Percentiles rank a stretch among this genome's conserved stretches.
Evolutionary conservation across 2,329 filamentous ascomycete genomes (phyloP).

Genomic region (Aureobasidium sp.): DNA sequence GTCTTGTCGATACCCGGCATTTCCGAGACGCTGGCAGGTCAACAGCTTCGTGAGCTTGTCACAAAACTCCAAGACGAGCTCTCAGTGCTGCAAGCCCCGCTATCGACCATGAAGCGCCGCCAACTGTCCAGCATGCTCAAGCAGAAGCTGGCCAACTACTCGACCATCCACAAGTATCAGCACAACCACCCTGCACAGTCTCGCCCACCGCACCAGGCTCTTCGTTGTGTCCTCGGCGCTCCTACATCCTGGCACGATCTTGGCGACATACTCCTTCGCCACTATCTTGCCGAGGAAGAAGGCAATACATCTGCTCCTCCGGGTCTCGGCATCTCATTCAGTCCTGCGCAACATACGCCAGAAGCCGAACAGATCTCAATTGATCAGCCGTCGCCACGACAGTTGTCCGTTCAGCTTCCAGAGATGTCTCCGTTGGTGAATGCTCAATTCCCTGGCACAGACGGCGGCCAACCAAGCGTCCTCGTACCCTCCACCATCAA

Average conservation of each 20-base stretch:
- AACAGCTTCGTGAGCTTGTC: slow-evolving; percentile 45
- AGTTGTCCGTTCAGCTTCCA: neutral
- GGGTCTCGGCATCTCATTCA: slow-evolving; percentile 25
- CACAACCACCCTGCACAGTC: neutral
- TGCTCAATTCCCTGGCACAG: slow-evolving; percentile 29
- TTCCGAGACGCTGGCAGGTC: slow-evolving; percentile 48
- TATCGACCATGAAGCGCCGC: slow-evolving; percentile 44
- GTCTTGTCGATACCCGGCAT: slow-evolving; percentile 52
- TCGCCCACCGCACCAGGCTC: neutral
- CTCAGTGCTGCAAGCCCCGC: slow-evolving; percentile 46
- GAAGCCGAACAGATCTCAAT: neutral
- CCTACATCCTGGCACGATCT: slow-evolving; percentile 29
- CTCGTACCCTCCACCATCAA: slow-evolving; percentile 4
- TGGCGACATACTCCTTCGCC: slow-evolving; percentile 27
- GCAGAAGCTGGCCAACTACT: slow-evolving; percentile 49
- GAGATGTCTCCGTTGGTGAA: slow-evolving; percentile 1
- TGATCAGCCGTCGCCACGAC: slow-evolving; percentile 9
- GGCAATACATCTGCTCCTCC: slow-evolving; percentile 20
- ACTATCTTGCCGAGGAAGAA: slow-evolving; percentile 25
- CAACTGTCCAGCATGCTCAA: slow-evolving; percentile 47
- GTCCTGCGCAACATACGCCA: slow-evolving; percentile 14
- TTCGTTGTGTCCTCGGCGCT: slow-evolving; percentile 22
- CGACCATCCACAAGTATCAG: slow-evolving; percentile 30
- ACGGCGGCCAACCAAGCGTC: slow-evolving; percentile 25
- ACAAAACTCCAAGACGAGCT: slow-evolving; percentile 48